Evolutionary conservation across 106 monocot genomes (phyloP).

Genomic region (Dendrobium catenatum): DNA sequence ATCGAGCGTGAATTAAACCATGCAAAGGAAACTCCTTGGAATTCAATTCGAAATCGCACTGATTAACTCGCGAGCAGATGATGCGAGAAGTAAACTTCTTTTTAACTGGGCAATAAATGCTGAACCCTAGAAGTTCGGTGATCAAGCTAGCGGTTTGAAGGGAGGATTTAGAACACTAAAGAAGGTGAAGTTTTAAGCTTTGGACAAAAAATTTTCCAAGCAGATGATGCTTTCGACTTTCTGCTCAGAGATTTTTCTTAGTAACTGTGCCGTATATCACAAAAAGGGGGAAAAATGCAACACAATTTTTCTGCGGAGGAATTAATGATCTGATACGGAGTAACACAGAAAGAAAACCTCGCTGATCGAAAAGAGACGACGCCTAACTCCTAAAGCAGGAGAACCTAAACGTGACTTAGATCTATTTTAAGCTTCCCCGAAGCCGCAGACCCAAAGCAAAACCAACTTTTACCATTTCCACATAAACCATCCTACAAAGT

Average conservation of each 20-base stretch:
- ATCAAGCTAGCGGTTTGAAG: background rate
- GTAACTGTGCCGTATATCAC: background rate
- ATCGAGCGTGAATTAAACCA: no score
- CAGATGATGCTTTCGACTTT: background rate
- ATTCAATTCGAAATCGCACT: no score
- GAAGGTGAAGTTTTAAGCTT: background rate
- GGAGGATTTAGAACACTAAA: background rate
- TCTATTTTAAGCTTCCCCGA: background rate
- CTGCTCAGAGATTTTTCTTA: background rate
- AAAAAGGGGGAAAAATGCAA: background rate
- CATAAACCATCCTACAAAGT: background rate
- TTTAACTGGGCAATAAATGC: no score
- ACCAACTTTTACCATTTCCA: background rate
- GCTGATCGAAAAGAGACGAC: background rate
- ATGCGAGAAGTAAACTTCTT: no score
- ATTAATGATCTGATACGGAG: no score
- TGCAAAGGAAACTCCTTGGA: no score
- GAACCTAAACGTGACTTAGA: background rate
- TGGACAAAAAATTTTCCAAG: background rate
- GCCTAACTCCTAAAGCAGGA: background rate
- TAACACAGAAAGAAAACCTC: no score
- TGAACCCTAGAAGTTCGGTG: background rate
- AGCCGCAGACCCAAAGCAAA: background rate
- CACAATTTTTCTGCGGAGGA: background rate
- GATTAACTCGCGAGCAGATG: no score